These are phyloP conservation scores for Venturiaceae sp. DNA, from an alignment of 2,329 filamentous ascomycete species.

Conservation along the genomic window DNA sequence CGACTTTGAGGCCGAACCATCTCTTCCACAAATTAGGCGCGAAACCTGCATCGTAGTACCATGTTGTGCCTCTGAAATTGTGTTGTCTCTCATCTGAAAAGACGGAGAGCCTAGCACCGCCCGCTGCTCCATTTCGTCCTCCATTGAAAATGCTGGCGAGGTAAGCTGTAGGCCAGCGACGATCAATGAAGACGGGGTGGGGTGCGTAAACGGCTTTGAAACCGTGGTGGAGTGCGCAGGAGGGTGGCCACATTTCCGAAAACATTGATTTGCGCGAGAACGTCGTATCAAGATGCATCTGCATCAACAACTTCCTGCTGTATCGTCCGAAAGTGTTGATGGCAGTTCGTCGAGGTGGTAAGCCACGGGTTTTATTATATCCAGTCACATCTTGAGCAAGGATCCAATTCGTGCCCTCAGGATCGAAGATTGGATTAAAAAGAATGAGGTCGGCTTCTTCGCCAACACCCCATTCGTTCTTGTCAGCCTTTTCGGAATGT, in stretches of 20 bases:
- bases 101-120: slow-evolving; percentile 37
- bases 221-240: slow-evolving; percentile 62
- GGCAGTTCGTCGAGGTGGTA: slow-evolving; percentile 58
- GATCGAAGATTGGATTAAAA: slow-evolving; percentile 67
- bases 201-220: slow-evolving; percentile 64
- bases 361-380: slow-evolving; percentile 45
- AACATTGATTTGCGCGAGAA: slow-evolving; percentile 63
- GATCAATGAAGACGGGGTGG: slow-evolving; percentile 47
- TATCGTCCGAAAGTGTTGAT: slow-evolving; percentile 65
- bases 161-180: slow-evolving; percentile 44
- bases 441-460: slow-evolving; percentile 70
- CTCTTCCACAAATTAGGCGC: slow-evolving; percentile 45
- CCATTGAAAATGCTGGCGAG: slow-evolving; percentile 47
- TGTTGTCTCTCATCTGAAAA: slow-evolving; percentile 43
- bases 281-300: slow-evolving; percentile 69
- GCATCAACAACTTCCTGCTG: slow-evolving; percentile 53
- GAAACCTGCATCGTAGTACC: slow-evolving; percentile 44
- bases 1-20: slow-evolving; percentile 46
- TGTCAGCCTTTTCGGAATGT: slow-evolving; percentile 43
- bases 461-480: slow-evolving; percentile 55
- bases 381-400: slow-evolving; percentile 62
- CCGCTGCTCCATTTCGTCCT: slow-evolving; percentile 40
- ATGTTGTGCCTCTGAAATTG: slow-evolving; percentile 42
- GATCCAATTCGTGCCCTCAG: slow-evolving; percentile 62
- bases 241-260: slow-evolving; percentile 69